Percentiles rank a stretch among this genome's conserved stretches.
These are phyloP conservation scores for Tulasnella sp. DNA, from an alignment of 768 basidiomycete species.

Conservation along the genomic window DNA sequence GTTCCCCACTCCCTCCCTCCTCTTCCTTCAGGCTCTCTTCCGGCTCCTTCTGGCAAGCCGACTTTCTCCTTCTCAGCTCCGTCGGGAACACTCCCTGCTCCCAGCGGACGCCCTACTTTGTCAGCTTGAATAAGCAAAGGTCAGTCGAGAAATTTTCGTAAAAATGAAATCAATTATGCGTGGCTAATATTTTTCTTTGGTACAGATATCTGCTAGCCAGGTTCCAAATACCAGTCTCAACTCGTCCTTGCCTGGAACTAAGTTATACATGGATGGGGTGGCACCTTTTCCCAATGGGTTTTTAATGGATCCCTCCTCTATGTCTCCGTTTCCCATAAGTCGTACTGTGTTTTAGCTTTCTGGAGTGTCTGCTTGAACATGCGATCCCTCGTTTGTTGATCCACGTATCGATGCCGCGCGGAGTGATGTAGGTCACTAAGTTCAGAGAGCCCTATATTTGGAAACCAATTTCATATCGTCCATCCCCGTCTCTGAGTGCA, in stretches of 20 bases:
- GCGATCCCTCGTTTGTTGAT: background rate
- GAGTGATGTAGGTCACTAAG: too few species aligned
- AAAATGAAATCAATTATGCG: too few species aligned
- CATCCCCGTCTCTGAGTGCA: too few species aligned
- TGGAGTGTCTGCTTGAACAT: background rate
- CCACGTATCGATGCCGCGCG: too few species aligned
- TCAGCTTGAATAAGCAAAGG: background rate
- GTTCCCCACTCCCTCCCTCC: background rate
- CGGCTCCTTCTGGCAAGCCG: background rate
- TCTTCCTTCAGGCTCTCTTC: background rate
- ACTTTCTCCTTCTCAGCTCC: background rate
- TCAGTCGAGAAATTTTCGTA: background rate
- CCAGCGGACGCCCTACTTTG: background rate
- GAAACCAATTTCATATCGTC: too few species aligned
- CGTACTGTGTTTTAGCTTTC: background rate
- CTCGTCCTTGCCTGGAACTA: background rate
- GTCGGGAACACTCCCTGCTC: background rate
- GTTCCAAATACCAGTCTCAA: background rate
- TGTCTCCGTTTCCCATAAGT: background rate
- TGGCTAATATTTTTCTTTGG: background rate
- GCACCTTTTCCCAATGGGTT: conserved; percentile 11
- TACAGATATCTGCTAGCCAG: background rate
- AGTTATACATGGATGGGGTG: background rate
- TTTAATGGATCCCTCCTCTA: conserved; percentile 8
- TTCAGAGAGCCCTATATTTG: too few species aligned